Evolutionary conservation across 129 eudicot genomes (phyloP).

Genomic region (Escallonia herrerae): DNA sequence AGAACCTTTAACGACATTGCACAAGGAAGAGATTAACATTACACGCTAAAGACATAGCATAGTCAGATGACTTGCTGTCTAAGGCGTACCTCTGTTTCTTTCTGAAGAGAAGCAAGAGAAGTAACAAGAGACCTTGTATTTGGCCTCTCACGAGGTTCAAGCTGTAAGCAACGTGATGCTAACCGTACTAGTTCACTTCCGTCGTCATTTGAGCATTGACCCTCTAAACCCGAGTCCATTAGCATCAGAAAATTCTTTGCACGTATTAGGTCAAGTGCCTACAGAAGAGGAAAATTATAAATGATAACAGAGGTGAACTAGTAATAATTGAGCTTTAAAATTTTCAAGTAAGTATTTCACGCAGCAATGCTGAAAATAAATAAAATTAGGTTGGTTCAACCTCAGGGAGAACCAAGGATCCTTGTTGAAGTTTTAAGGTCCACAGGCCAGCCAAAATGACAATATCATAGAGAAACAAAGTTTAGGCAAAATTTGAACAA

Average conservation of each 20-base stretch:
- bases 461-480: no score
- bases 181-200: constrained; percentile 57
- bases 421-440: no score
- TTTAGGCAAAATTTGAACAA: no score
- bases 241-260: constrained; percentile 55
- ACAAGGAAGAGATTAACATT: background rate
- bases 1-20: background rate
- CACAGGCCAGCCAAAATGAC: no score
- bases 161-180: constrained; percentile 73
- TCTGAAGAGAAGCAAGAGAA: constrained; percentile 54
- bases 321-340: background rate
- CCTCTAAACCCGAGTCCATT: constrained; percentile 66
- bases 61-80: background rate
- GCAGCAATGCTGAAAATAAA: no score
- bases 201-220: constrained; percentile 60
- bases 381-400: no score
- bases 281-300: constrained; percentile 7
- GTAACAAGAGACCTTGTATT: constrained; percentile 45
- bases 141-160: constrained; percentile 82
- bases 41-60: background rate
- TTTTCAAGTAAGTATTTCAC: no score
- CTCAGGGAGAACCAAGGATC: no score
- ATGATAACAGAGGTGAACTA: background rate
- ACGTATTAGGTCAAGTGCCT: constrained; percentile 77
- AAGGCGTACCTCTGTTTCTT: constrained; percentile 45